These are phyloP conservation scores for Microcos paniculata DNA, from an alignment of 345 rosid species.

Conservation along the genomic window DNA sequence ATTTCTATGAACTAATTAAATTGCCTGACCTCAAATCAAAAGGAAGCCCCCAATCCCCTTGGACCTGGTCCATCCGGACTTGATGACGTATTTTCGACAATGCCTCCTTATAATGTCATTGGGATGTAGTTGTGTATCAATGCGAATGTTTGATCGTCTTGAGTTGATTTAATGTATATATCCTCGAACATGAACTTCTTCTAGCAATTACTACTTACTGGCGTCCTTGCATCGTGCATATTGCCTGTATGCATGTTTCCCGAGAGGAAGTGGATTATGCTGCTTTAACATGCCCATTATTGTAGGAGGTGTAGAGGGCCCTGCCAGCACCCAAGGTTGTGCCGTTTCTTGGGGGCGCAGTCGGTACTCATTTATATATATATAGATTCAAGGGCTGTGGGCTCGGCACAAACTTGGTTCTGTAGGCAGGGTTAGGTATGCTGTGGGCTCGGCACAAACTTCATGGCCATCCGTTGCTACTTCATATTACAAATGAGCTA, in stretches of 20 bases:
- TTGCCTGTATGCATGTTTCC: constrained; percentile 42
- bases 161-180: too few species aligned
- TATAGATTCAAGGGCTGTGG: constrained; percentile 48
- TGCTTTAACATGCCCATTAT: constrained; percentile 43
- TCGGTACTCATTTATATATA: constrained; percentile 30
- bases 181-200: constrained; percentile 52
- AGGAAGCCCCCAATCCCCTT: constrained; percentile 57
- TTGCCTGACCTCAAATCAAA: too few species aligned
- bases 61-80: constrained; percentile 60
- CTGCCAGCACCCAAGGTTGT: constrained; percentile 38
- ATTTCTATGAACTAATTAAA: constrained; percentile 33
- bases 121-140: constrained; percentile 61
- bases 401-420: constrained; percentile 44
- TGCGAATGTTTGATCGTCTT: constrained; percentile 42
- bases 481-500: constrained; percentile 35
- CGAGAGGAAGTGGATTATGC: constrained; percentile 37
- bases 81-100: constrained; percentile 49
- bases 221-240: constrained; percentile 46
- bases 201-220: constrained; percentile 56
- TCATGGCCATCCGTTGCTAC: constrained; percentile 41
- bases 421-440: constrained; percentile 57
- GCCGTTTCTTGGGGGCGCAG: constrained; percentile 34
- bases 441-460: constrained; percentile 58
- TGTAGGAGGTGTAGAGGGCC: constrained; percentile 26
- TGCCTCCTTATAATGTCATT: constrained; percentile 57